Evolutionary conservation across 2,329 filamentous ascomycete genomes (phyloP).

Genomic region (Plectosphaerella cucumerina): DNA sequence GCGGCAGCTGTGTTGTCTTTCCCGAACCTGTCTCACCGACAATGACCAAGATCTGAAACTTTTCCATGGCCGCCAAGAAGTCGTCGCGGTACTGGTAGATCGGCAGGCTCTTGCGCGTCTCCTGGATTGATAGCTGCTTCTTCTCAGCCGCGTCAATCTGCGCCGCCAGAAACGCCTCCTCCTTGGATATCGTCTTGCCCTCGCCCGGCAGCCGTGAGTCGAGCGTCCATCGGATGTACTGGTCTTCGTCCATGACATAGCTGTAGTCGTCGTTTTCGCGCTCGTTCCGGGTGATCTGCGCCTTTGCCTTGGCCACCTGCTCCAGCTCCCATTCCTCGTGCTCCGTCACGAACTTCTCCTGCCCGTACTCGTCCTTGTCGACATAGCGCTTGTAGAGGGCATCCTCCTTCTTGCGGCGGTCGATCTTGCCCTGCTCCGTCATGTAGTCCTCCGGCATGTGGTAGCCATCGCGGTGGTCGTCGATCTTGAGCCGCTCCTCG

Average conservation of each 20-base stretch:
- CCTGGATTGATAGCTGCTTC: constrained; percentile 82
- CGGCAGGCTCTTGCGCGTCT: constrained; percentile 84
- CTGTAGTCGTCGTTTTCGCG: constrained; percentile 81
- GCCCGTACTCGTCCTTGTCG: constrained; percentile 79
- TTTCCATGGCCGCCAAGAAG: constrained; percentile 78
- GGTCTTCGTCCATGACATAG: constrained; percentile 86
- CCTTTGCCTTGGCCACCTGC: constrained; percentile 81
- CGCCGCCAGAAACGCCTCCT: constrained; percentile 73
- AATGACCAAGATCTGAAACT: constrained; percentile 85
- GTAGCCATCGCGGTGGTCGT: constrained; percentile 91
- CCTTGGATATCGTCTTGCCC: constrained; percentile 66
- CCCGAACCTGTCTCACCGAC: constrained; percentile 93
- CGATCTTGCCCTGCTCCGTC: constrained; percentile 86
- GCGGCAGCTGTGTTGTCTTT: constrained; percentile 92
- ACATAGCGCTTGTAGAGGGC: constrained; percentile 88
- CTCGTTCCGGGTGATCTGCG: constrained; percentile 73
- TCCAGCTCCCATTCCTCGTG: constrained; percentile 95
- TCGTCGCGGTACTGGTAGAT: constrained; percentile 85
- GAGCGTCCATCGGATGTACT: constrained; percentile 80
- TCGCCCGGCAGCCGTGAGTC: constrained; percentile 71
- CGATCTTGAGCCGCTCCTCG: constrained; percentile 80
- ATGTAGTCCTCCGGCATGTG: constrained; percentile 93
- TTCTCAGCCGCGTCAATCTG: constrained; percentile 86
- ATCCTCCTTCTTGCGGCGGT: constrained; percentile 81
- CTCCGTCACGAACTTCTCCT: constrained; percentile 87